phyloP scores from a whole-genome alignment of 345 rosid genomes.

The Nasturtium officinale region DNA sequence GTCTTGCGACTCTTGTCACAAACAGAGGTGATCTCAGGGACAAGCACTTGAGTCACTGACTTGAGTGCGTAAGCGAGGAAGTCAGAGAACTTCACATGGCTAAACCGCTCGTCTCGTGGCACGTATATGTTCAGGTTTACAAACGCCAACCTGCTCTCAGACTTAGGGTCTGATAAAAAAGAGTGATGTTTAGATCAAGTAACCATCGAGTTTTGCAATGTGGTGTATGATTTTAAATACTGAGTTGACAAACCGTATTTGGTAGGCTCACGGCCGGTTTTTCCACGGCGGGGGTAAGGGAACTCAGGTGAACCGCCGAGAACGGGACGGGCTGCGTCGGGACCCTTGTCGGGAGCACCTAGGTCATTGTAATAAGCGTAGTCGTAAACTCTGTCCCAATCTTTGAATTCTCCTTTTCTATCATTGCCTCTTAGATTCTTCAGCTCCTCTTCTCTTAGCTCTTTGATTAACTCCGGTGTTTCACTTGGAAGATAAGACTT shows the following conservation, averaged over 20 bases:
- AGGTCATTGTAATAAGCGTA: slow-evolving; percentile 85
- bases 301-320: slow-evolving; percentile 68
- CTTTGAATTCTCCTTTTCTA: slow-evolving; percentile 54
- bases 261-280: slow-evolving; percentile 73
- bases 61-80: slow-evolving; percentile 83
- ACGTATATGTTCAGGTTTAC: slow-evolving; percentile 75
- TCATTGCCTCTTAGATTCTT: slow-evolving; percentile 67
- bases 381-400: slow-evolving; percentile 97
- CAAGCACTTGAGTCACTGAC: slow-evolving; percentile 61
- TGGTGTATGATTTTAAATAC: no score
- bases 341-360: slow-evolving; percentile 63
- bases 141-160: slow-evolving; percentile 73
- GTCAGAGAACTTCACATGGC: slow-evolving; percentile 78
- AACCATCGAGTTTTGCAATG: slow-evolving; percentile 14
- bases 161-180: slow-evolving; percentile 56
- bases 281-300: slow-evolving; percentile 92
- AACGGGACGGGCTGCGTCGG: slow-evolving; percentile 60
- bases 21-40: slow-evolving; percentile 67
- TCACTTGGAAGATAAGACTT: slow-evolving; percentile 85
- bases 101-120: slow-evolving; percentile 88
- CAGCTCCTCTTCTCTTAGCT: slow-evolving; percentile 72
- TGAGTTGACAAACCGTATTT: slow-evolving; percentile 55
- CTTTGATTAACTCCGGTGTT: slow-evolving; percentile 69
- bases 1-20: slow-evolving; percentile 83
- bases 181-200: slow-evolving; percentile 5